Percentiles rank a stretch among this genome's conserved stretches.
Evolutionary conservation across 495 filamentous ascomycete genomes (phyloP).

Genomic region (Penicillium pancosmium): DNA sequence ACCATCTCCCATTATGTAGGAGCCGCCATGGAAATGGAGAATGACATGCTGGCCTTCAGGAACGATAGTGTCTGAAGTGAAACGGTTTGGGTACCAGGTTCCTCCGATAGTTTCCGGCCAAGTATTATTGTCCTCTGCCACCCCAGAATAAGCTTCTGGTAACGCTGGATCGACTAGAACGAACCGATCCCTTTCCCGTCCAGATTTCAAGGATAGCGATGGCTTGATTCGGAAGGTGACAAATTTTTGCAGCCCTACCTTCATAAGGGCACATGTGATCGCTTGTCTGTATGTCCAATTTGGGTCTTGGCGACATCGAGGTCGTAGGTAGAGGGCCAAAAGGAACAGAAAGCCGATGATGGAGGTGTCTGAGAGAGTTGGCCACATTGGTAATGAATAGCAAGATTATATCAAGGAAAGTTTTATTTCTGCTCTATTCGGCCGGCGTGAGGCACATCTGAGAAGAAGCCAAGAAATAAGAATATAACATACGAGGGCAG

Average conservation of each 20-base stretch:
- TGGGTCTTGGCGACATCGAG: constrained; percentile 21
- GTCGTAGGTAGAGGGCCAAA: constrained; percentile 11
- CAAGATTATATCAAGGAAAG: too few species aligned
- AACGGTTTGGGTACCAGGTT: constrained; percentile 38
- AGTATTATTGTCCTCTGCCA: constrained; percentile 23
- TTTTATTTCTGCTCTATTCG: too few species aligned
- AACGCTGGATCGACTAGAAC: constrained; percentile 19
- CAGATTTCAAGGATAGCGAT: constrained; percentile 10
- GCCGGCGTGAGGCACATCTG: too few species aligned
- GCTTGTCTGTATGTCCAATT: constrained; percentile 32
- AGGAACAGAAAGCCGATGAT: constrained; percentile 11
- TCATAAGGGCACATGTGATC: constrained; percentile 16
- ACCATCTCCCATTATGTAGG: constrained; percentile 21
- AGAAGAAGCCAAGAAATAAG: too few species aligned
- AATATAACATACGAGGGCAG: too few species aligned
- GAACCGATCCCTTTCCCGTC: constrained; percentile 20
- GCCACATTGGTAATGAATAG: not conserved
- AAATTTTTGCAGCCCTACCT: constrained; percentile 13
- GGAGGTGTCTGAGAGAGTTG: constrained; percentile 10
- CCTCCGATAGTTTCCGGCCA: constrained; percentile 35
- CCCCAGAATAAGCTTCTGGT: constrained; percentile 28
- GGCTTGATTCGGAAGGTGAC: constrained; percentile 9
- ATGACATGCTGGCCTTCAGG: constrained; percentile 30
- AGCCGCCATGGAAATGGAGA: constrained; percentile 34
- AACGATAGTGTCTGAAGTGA: constrained; percentile 8